Conservation (phyloP, 2,329 filamentous ascomycete genomes). For the Sclerotinia glacialis region DNA sequence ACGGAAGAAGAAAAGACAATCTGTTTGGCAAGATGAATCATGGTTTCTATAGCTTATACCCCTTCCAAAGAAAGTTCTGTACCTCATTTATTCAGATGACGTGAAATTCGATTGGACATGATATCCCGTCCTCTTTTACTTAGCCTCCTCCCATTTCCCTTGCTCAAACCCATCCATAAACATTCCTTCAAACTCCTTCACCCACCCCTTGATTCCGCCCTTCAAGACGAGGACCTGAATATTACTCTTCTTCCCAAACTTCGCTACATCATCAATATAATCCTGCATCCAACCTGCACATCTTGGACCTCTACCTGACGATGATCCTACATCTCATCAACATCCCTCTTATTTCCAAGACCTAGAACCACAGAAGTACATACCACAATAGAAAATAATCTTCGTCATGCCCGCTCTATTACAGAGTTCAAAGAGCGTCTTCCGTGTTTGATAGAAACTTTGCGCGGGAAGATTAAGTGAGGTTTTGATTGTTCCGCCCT, state of each 20-base stretch:
- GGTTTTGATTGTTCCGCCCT: conserved; percentile 58
- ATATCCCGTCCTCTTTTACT: conserved; percentile 23
- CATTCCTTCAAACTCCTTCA: conserved; percentile 47
- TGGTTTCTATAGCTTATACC: neutral
- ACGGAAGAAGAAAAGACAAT: conserved; percentile 10
- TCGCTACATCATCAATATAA: conserved; percentile 48
- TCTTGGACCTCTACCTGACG: conserved; percentile 49
- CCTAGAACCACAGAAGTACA: conserved; percentile 22
- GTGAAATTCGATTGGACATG: neutral
- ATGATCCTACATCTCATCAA: conserved; percentile 45
- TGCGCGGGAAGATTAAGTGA: conserved; percentile 59
- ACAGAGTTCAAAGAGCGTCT: conserved; percentile 49
- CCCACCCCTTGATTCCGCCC: conserved; percentile 57
- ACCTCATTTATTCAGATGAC: neutral
- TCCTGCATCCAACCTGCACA: conserved; percentile 57
- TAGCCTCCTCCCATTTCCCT: conserved; percentile 38
- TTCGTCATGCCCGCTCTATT: conserved; percentile 48
- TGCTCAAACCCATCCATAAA: conserved; percentile 53
- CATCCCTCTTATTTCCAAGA: neutral
- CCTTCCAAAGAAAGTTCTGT: neutral
- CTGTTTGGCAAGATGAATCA: conserved; percentile 1
- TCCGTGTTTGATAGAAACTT: conserved; percentile 51
- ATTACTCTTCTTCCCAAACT: conserved; percentile 41
- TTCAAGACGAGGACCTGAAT: conserved; percentile 49
- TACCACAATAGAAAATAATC: conserved; percentile 57